phyloP scores from a whole-genome alignment of 2,329 filamentous ascomycete species.

The Cercospora beticola region DNA sequence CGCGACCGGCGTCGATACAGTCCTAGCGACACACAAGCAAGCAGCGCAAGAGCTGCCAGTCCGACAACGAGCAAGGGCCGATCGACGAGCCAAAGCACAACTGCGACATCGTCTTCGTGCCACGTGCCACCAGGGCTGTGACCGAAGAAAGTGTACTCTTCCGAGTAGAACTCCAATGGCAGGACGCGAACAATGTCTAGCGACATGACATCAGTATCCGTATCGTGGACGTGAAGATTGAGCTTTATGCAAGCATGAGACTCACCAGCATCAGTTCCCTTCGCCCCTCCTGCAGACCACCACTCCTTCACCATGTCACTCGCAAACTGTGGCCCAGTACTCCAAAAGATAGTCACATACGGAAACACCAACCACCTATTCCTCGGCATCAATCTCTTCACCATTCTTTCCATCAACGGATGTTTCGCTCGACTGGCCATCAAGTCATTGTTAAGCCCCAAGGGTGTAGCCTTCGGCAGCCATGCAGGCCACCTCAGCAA shows the following conservation, averaged over 20 bases:
- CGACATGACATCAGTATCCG: neutral
- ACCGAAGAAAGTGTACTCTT: slow-evolving; percentile 36
- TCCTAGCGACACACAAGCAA: neutral
- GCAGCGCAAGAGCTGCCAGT: neutral
- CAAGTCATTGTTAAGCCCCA: slow-evolving; percentile 73
- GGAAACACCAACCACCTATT: slow-evolving; percentile 30
- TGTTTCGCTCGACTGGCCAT: slow-evolving; percentile 52
- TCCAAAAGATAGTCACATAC: slow-evolving; percentile 37
- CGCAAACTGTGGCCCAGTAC: slow-evolving; percentile 35
- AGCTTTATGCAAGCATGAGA: neutral
- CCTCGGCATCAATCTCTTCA: slow-evolving; percentile 16
- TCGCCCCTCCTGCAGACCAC: slow-evolving; percentile 11
- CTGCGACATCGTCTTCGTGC: slow-evolving; percentile 35
- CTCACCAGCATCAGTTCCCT: neutral
- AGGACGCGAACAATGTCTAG: slow-evolving; percentile 16
- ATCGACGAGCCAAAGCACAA: slow-evolving; percentile 33
- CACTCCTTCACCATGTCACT: slow-evolving; percentile 33
- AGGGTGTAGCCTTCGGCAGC: slow-evolving; percentile 66
- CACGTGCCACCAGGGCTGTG: slow-evolving; percentile 37
- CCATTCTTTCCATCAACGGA: slow-evolving; percentile 30
- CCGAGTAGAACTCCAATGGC: slow-evolving; percentile 34
- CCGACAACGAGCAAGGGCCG: slow-evolving; percentile 4
- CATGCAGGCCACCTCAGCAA: slow-evolving; percentile 66
- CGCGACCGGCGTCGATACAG: neutral
- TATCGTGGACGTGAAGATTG: neutral